phyloP scores from a whole-genome alignment of 495 filamentous ascomycete genomes.

The Aspergillus hancockii region DNA sequence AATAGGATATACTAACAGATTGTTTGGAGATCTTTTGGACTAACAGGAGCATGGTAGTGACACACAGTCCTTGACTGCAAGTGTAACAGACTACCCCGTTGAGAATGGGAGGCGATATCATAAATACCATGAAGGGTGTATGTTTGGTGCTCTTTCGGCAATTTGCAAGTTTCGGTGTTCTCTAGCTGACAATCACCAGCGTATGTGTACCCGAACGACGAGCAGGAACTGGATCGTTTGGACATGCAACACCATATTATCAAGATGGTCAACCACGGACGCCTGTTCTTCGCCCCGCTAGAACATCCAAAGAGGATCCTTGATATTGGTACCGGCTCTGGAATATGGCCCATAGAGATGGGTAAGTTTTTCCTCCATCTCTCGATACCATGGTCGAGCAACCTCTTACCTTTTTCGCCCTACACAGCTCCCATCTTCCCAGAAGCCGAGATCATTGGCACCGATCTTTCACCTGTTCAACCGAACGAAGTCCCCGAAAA shows the following conservation, averaged over 20 bases:
- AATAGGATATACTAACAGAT: background rate
- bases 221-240: slow-evolving; percentile 53
- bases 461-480: slow-evolving; percentile 65
- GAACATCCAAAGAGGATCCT: slow-evolving; percentile 57
- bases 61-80: slow-evolving; percentile 52
- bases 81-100: slow-evolving; percentile 51
- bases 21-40: background rate
- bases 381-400: background rate
- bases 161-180: background rate
- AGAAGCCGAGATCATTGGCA: slow-evolving; percentile 56
- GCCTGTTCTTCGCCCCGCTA: slow-evolving; percentile 61
- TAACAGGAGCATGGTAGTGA: slow-evolving; percentile 30
- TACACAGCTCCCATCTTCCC: slow-evolving; percentile 52
- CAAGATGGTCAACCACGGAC: slow-evolving; percentile 52
- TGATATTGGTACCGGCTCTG: slow-evolving; percentile 70
- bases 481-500: slow-evolving; percentile 58
- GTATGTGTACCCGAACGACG: slow-evolving; percentile 60
- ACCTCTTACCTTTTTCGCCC: slow-evolving; percentile 4
- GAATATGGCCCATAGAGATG: slow-evolving; percentile 73
- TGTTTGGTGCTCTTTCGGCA: slow-evolving; percentile 16
- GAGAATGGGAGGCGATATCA: slow-evolving; percentile 61
- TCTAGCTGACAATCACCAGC: slow-evolving; percentile 31
- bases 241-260: slow-evolving; percentile 65
- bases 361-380: slow-evolving; percentile 33
- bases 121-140: slow-evolving; percentile 57